Evolutionary conservation across 2,329 filamentous ascomycete species (phyloP).

Genomic region (Aspergillus jensenii): DNA sequence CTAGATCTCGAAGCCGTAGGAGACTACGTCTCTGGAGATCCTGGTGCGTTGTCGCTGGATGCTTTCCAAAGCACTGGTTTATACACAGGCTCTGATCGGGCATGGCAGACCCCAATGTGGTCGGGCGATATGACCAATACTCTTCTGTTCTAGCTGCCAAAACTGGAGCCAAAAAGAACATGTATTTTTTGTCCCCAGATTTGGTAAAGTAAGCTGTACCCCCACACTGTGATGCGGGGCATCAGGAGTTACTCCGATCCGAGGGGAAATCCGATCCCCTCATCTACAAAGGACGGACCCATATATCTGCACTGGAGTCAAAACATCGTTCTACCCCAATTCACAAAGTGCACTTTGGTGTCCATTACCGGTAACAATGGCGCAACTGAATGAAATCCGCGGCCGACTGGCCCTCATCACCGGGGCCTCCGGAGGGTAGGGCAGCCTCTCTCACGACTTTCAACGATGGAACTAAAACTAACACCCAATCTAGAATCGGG

Average conservation of each 20-base stretch:
- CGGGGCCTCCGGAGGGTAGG: conserved; percentile 61
- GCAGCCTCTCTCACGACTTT: conserved; percentile 10
- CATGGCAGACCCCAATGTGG: conserved; percentile 43
- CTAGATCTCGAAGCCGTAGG: conserved; percentile 60
- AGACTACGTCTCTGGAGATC: conserved; percentile 54
- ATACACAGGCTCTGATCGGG: conserved; percentile 31
- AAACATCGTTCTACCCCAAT: neutral
- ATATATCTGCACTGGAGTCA: neutral
- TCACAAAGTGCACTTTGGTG: neutral
- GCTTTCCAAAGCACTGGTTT: conserved; percentile 34
- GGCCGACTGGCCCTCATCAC: conserved; percentile 60
- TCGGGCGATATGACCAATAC: conserved; percentile 40
- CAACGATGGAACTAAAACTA: neutral
- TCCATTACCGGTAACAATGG: conserved; percentile 17
- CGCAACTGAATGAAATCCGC: conserved; percentile 47
- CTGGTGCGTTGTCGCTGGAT: conserved; percentile 37
- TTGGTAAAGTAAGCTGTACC: neutral
- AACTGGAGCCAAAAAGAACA: neutral
- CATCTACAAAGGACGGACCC: no score
- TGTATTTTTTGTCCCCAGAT: neutral
- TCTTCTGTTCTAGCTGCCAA: conserved; percentile 31
- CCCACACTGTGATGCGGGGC: conserved; percentile 16
- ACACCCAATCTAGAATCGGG: conserved; percentile 52
- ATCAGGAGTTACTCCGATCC: conserved; percentile 28
- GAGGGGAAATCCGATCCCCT: conserved; percentile 1